Conservation (phyloP, 495 filamentous ascomycete species). For the Platismatia glauca region DNA sequence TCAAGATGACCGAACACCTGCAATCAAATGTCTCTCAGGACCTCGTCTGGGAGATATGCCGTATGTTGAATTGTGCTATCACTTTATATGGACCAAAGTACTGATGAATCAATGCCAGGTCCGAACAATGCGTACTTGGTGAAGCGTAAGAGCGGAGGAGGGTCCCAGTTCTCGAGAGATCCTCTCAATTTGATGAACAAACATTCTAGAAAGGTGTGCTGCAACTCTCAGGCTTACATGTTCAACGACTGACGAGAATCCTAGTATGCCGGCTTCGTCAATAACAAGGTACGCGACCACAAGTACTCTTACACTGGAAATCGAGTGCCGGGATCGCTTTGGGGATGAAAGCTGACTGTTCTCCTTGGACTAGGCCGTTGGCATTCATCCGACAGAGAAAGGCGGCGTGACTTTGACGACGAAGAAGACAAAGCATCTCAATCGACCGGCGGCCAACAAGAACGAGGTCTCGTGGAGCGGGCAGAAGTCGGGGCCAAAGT, state of each 20-base stretch:
- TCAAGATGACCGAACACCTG: conserved; percentile 27
- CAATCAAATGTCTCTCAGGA: conserved; percentile 68
- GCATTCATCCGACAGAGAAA: conserved; percentile 57
- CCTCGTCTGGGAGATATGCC: conserved; percentile 82
- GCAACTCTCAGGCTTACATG: not conserved
- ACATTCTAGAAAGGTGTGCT: conserved; percentile 77
- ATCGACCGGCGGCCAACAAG: conserved; percentile 59
- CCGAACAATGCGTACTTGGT: conserved; percentile 75
- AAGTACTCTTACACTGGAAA: not conserved
- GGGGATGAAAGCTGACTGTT: conserved; percentile 14
- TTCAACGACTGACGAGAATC: conserved; percentile 13
- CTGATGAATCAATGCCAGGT: conserved; percentile 42
- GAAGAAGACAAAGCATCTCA: conserved; percentile 67
- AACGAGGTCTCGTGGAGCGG: conserved; percentile 54
- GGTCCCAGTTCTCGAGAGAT: conserved; percentile 84
- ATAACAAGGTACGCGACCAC: conserved; percentile 68
- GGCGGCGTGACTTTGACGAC: conserved; percentile 65
- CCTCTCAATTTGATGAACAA: conserved; percentile 84
- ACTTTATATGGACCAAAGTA: not conserved
- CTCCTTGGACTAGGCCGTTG: conserved; percentile 60
- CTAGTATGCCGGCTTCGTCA: conserved; percentile 82
- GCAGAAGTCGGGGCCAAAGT: conserved; percentile 26
- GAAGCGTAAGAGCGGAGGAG: conserved; percentile 69
- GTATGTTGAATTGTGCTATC: conserved; percentile 47
- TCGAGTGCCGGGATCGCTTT: not conserved